Percentiles rank a stretch among this genome's conserved stretches.
These are phyloP conservation scores for Coemansia sp. DNA, from an alignment of 192 early-diverging fungal genomes.

Conservation along the genomic window DNA sequence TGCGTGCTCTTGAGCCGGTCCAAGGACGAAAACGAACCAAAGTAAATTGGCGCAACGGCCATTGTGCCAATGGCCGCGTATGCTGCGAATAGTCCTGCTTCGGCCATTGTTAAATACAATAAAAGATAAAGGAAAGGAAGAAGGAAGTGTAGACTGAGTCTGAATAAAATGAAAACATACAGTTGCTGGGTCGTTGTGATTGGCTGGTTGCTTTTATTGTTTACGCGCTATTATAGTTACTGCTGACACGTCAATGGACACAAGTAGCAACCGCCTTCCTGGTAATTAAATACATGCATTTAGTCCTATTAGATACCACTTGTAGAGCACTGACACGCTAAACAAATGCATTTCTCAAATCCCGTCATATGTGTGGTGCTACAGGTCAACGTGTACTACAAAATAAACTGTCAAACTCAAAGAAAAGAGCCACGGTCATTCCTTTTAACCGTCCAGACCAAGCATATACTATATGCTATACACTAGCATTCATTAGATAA, in stretches of 20 bases:
- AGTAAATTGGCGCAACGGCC: slow-evolving; percentile 85
- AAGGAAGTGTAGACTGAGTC: neutral
- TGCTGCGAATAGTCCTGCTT: slow-evolving; percentile 57
- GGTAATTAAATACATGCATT: no score
- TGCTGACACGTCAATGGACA: no score
- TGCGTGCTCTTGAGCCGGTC: slow-evolving; percentile 56
- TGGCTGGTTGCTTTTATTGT: neutral
- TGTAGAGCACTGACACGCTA: no score
- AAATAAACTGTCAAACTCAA: no score
- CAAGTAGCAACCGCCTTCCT: no score
- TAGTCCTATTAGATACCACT: no score
- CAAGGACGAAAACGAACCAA: slow-evolving; percentile 74
- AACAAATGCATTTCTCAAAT: neutral
- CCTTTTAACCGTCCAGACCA: no score
- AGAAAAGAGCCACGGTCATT: no score
- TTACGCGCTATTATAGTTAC: no score
- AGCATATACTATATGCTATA: no score
- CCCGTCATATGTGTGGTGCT: no score
- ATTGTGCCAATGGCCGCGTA: slow-evolving; percentile 81
- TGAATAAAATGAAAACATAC: slow-evolving; percentile 1
- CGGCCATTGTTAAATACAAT: slow-evolving; percentile 11
- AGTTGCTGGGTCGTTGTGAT: neutral
- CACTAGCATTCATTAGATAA: neutral
- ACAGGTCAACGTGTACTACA: no score
- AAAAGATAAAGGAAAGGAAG: neutral